Percentiles rank a stretch among this genome's conserved stretches.
Conservation (phyloP, 177 flowering plant species). For the Vitis hybrid region DNA sequence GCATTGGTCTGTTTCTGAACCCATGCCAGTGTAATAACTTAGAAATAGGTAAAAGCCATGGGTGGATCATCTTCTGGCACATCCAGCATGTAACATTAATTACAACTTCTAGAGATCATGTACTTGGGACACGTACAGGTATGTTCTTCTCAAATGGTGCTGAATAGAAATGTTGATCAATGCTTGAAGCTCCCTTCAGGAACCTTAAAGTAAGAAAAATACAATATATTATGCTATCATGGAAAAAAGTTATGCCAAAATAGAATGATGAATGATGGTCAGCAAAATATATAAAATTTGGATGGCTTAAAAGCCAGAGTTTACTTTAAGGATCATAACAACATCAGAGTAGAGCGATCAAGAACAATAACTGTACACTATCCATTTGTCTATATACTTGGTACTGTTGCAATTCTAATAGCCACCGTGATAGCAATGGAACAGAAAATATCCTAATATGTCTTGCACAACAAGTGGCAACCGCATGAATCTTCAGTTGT, state of each 20-base stretch:
- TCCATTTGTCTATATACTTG: background rate
- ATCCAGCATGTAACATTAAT: too few relatives aligned
- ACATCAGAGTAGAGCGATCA: too few relatives aligned
- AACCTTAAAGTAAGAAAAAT: slow-evolving; percentile 50
- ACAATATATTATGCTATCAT: slow-evolving; percentile 10
- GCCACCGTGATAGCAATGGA: background rate
- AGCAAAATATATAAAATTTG: background rate
- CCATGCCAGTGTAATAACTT: background rate
- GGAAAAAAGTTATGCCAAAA: background rate
- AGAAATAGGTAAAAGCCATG: background rate
- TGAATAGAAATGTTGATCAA: slow-evolving; percentile 79
- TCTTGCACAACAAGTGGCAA: background rate
- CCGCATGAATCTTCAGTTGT: background rate
- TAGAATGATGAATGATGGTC: background rate
- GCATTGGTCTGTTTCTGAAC: too few relatives aligned
- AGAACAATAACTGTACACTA: too few relatives aligned
- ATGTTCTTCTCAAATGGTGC: slow-evolving; percentile 79
- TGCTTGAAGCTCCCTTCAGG: slow-evolving; percentile 87
- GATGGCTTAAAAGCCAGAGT: too few relatives aligned
- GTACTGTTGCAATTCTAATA: background rate
- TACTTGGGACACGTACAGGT: slow-evolving; percentile 51
- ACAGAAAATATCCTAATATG: background rate
- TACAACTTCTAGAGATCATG: background rate
- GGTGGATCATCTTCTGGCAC: too few relatives aligned
- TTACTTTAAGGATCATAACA: too few relatives aligned